These are phyloP conservation scores for Solioccasus polychromus DNA, from an alignment of 768 basidiomycete species.

Conservation along the genomic window DNA sequence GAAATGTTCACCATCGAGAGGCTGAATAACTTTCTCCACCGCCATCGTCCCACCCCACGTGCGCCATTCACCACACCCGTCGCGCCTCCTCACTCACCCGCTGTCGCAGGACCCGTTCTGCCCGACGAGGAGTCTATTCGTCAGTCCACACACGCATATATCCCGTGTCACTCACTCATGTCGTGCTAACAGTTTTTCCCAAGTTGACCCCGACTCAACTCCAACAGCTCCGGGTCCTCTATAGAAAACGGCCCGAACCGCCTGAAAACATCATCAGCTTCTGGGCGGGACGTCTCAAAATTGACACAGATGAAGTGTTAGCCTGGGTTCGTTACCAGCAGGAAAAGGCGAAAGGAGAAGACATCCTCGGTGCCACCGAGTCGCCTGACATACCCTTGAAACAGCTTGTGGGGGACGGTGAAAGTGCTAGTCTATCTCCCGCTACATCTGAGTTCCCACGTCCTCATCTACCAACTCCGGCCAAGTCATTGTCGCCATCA, in stretches of 20 bases:
- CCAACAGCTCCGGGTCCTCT: constrained; percentile 17
- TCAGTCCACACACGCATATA: constrained; percentile 11
- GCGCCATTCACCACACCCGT: background rate
- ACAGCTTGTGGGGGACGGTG: background rate
- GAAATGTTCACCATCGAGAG: constrained; percentile 15
- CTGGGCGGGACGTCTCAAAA: constrained; percentile 25
- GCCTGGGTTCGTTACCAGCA: constrained; percentile 31
- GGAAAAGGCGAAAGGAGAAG: constrained; percentile 17
- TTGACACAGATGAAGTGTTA: constrained; percentile 14
- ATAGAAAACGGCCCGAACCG: constrained; percentile 16
- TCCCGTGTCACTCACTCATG: constrained; percentile 1
- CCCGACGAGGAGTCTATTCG: constrained; percentile 27
- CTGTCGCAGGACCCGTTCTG: background rate
- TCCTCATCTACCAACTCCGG: constrained; percentile 29
- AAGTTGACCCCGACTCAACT: constrained; percentile 23
- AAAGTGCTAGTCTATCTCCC: constrained; percentile 17
- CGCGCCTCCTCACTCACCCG: background rate
- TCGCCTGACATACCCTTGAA: constrained; percentile 13
- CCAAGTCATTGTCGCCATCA: constrained; percentile 23
- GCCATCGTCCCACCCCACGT: constrained; percentile 17
- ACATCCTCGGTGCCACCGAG: background rate
- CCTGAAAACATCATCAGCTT: constrained; percentile 22
- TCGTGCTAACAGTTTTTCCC: constrained; percentile 21
- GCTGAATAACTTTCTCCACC: constrained; percentile 20
- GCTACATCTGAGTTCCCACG: constrained; percentile 5